These are phyloP conservation scores for Periconia sp. DNA, from an alignment of 2,329 filamentous ascomycete species.

Conservation along the genomic window DNA sequence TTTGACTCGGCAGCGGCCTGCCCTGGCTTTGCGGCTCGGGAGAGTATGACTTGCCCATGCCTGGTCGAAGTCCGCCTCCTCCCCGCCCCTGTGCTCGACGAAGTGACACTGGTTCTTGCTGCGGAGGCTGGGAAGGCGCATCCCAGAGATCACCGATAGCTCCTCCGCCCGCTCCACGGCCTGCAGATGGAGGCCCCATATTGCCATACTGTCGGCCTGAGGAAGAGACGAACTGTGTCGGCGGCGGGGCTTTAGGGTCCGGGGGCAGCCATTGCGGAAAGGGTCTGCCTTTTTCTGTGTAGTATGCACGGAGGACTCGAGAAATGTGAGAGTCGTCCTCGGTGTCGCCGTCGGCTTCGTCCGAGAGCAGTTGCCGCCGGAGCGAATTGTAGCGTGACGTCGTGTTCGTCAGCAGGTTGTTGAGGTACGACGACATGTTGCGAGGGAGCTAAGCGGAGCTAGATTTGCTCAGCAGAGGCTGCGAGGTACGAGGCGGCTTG, in stretches of 20 bases:
- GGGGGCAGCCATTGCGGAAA: slow-evolving; percentile 89
- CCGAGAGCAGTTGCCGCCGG: slow-evolving; percentile 70
- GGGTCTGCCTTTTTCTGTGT: slow-evolving; percentile 81
- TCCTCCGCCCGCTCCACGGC: slow-evolving; percentile 50
- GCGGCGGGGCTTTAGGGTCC: slow-evolving; percentile 75
- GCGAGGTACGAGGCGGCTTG: too few species aligned
- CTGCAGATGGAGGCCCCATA: slow-evolving; percentile 25
- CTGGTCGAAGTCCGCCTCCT: slow-evolving; percentile 42
- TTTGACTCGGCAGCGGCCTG: slow-evolving; percentile 73
- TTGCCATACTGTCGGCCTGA: slow-evolving; percentile 41
- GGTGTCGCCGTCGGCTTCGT: slow-evolving; percentile 60
- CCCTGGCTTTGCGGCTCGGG: slow-evolving; percentile 49
- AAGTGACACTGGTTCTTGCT: slow-evolving; percentile 49
- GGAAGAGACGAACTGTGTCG: slow-evolving; percentile 59
- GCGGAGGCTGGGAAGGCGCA: slow-evolving; percentile 44
- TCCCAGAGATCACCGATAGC: slow-evolving; percentile 68
- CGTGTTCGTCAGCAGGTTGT: slow-evolving; percentile 67
- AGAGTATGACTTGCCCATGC: slow-evolving; percentile 37
- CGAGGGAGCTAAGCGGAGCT: too few species aligned
- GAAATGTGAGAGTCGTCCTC: slow-evolving; percentile 94
- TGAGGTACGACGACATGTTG: slow-evolving; percentile 74
- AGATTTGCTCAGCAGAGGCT: too few species aligned
- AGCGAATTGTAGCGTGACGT: slow-evolving; percentile 65
- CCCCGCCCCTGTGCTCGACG: slow-evolving; percentile 52
- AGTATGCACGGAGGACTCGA: slow-evolving; percentile 90